Percentiles rank a stretch among this genome's conserved stretches.
phyloP scores from a whole-genome alignment of 768 basidiomycete genomes.

The Tylopilus vinaceipallidus region DNA sequence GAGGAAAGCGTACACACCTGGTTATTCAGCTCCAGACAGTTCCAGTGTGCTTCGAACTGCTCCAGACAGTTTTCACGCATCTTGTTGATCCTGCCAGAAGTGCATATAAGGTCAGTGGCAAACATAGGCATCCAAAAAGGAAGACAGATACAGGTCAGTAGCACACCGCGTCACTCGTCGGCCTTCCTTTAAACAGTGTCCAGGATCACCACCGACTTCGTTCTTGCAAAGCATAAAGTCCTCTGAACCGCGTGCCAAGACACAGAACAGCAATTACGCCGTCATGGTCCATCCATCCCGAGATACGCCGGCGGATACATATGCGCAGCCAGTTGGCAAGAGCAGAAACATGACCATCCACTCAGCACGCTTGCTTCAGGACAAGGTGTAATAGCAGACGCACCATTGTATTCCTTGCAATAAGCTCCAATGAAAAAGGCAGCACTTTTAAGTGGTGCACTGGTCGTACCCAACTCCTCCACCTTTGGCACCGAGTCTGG shows the following conservation, averaged over 20 bases:
- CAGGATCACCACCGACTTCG: constrained; percentile 80
- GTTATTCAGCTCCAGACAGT: constrained; percentile 91
- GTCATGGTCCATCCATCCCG: neutral
- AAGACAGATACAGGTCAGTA: constrained; percentile 74
- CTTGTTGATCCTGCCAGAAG: constrained; percentile 70
- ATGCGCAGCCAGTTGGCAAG: neutral
- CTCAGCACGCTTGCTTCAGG: constrained; percentile 11
- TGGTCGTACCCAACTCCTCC: constrained; percentile 83
- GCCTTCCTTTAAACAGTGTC: constrained; percentile 93
- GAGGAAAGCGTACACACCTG: constrained; percentile 60
- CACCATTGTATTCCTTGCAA: constrained; percentile 97
- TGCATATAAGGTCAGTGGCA: neutral
- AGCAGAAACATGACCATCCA: neutral
- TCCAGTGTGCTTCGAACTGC: constrained; percentile 91
- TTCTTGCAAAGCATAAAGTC: constrained; percentile 98
- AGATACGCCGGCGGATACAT: neutral
- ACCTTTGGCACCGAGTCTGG: constrained; percentile 73
- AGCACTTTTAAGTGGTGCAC: constrained; percentile 92
- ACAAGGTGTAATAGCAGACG: constrained; percentile 25
- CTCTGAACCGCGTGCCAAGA: constrained; percentile 47
- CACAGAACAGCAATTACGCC: neutral
- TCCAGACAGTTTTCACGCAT: constrained; percentile 88
- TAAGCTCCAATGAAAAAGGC: constrained; percentile 95
- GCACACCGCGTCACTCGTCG: constrained; percentile 94
- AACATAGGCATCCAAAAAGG: neutral